A percentile compares a stretch with the other conserved stretches of the same genome.
Evolutionary conservation across 2,329 filamentous ascomycete species (phyloP).

Genomic region (Penicillium italicum): DNA sequence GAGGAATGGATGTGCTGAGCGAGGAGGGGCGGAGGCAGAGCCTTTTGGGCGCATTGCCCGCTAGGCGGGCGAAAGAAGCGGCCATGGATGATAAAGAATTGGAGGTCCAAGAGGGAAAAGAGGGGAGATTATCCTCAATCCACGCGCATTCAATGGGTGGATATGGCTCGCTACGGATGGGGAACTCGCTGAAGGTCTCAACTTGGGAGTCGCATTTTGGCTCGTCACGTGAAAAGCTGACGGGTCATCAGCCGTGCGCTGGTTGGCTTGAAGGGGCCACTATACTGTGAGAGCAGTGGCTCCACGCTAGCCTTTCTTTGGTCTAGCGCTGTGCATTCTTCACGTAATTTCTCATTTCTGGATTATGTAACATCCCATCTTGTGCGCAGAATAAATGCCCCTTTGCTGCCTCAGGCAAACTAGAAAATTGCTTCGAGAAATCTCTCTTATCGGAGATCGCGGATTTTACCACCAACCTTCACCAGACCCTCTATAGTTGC

Average conservation of each 20-base stretch:
- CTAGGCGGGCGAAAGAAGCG: conserved; percentile 58
- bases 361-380: neutral
- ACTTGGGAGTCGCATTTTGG: conserved; percentile 36
- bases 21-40: conserved; percentile 54
- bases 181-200: conserved; percentile 27
- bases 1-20: conserved; percentile 40
- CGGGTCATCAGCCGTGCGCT: conserved; percentile 36
- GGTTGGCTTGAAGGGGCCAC: conserved; percentile 26
- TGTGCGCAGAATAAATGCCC: conserved; percentile 19
- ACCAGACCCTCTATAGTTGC: conserved; percentile 9
- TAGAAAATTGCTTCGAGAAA: conserved; percentile 35
- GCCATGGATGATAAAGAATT: conserved; percentile 49
- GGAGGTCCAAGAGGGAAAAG: conserved; percentile 20
- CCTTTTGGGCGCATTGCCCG: conserved; percentile 58
- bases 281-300: conserved; percentile 18
- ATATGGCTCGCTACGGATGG: conserved; percentile 30
- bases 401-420: conserved; percentile 26
- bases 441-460: conserved; percentile 28
- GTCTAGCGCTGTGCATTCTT: neutral
- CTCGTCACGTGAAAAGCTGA: conserved; percentile 35
- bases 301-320: neutral
- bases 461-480: conserved; percentile 19
- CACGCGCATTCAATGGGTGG: conserved; percentile 37
- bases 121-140: conserved; percentile 34
- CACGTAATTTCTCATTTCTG: neutral